These are phyloP conservation scores for Colletotrichum tofieldiae DNA, from an alignment of 2,329 filamentous ascomycete species.

Conservation along the genomic window DNA sequence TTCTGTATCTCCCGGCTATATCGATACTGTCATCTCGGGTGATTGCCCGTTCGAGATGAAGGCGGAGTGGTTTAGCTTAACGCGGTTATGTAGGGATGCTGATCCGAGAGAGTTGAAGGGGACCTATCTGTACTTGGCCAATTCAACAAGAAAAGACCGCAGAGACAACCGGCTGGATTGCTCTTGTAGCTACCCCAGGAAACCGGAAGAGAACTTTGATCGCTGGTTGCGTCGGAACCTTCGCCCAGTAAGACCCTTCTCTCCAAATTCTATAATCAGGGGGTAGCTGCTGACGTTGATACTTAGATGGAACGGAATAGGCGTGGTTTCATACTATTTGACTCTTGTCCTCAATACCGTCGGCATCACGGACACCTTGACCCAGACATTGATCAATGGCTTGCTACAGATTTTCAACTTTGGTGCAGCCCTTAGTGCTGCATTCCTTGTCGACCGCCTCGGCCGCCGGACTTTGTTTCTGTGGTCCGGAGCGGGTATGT, in stretches of 20 bases:
- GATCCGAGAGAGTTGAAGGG: constrained; percentile 52
- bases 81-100: constrained; percentile 50
- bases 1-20: constrained; percentile 54
- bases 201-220: constrained; percentile 40
- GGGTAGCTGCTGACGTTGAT: background rate
- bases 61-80: constrained; percentile 53
- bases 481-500: constrained; percentile 51
- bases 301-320: constrained; percentile 51
- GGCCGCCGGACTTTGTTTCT: constrained; percentile 57
- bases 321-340: constrained; percentile 51
- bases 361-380: constrained; percentile 52
- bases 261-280: background rate
- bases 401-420: constrained; percentile 52
- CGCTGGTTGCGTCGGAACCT: constrained; percentile 42
- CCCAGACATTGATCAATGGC: constrained; percentile 58
- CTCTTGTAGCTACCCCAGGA: constrained; percentile 42
- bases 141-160: constrained; percentile 37
- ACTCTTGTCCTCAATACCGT: constrained; percentile 52
- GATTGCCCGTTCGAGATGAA: constrained; percentile 54
- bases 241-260: constrained; percentile 41
- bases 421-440: constrained; percentile 51
- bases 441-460: constrained; percentile 55
- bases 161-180: constrained; percentile 39
- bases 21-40: constrained; percentile 54
- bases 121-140: constrained; percentile 52